Evolutionary conservation across 306 rosid species (phyloP).

Genomic region (Hippophae gyantsensis): DNA sequence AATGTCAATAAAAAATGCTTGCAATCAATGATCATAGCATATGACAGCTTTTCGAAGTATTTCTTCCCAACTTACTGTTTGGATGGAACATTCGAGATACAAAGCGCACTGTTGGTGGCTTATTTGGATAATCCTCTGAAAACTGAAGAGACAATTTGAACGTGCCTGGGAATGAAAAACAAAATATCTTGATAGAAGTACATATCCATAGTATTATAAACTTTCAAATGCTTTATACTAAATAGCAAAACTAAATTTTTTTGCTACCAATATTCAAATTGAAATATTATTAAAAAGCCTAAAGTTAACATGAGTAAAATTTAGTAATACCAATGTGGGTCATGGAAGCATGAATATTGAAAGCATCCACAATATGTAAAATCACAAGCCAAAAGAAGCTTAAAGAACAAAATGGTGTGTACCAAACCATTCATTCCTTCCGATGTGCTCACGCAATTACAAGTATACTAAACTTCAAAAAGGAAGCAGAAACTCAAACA

Average conservation of each 20-base stretch:
- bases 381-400: too few species aligned
- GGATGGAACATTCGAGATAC: conserved; percentile 99
- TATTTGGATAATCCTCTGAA: conserved; percentile 90
- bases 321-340: too few species aligned
- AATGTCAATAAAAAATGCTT: background rate
- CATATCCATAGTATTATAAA: conserved; percentile 1
- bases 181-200: conserved; percentile 6
- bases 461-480: background rate
- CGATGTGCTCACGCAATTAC: background rate
- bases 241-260: too few species aligned
- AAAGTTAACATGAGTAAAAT: too few species aligned
- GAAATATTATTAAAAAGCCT: too few species aligned
- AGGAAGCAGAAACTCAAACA: background rate
- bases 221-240: background rate
- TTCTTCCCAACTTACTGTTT: conserved; percentile 55
- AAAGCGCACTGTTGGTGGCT: conserved; percentile 94
- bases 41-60: background rate
- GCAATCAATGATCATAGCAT: background rate
- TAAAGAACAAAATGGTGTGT: too few species aligned
- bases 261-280: too few species aligned
- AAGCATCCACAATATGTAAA: too few species aligned
- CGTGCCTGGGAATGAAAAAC: conserved; percentile 56
- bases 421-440: too few species aligned
- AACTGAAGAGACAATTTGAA: conserved; percentile 90
- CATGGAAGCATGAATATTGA: too few species aligned